These are phyloP conservation scores for Apostasia shenzhenica DNA, from an alignment of 106 monocot genomes.

Conservation along the genomic window DNA sequence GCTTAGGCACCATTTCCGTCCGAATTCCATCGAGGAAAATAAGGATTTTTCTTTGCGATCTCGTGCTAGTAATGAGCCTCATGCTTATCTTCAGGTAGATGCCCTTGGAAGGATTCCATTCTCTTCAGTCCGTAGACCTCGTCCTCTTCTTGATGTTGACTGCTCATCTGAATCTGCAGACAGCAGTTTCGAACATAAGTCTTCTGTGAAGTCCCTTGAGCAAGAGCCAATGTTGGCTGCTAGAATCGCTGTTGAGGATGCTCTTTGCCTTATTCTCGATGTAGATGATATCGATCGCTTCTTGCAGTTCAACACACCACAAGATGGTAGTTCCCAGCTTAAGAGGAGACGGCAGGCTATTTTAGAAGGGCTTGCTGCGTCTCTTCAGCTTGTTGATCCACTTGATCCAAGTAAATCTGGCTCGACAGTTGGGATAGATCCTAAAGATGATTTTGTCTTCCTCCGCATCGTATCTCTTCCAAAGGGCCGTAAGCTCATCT, in stretches of 20 bases:
- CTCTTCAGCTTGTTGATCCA: conserved; percentile 38
- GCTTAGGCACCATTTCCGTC: conserved; percentile 31
- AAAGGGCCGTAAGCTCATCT: conserved; percentile 38
- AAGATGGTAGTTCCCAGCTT: conserved; percentile 30
- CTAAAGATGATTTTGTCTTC: conserved; percentile 35
- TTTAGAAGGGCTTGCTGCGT: conserved; percentile 34
- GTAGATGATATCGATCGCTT: conserved; percentile 40
- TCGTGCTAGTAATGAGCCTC: conserved; percentile 21
- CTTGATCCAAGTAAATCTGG: conserved; percentile 26
- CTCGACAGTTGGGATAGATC: conserved; percentile 16
- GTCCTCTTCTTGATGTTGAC: conserved; percentile 39
- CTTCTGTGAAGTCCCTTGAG: conserved; percentile 28
- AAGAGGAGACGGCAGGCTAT: conserved; percentile 28
- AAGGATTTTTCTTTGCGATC: conserved; percentile 22
- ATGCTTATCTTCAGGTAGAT: conserved; percentile 42
- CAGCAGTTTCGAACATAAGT: conserved; percentile 18
- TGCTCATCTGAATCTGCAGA: conserved; percentile 10
- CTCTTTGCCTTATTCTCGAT: conserved; percentile 31
- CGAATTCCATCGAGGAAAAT: conserved; percentile 6
- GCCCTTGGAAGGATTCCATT: conserved; percentile 39
- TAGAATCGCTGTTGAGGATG: conserved; percentile 40
- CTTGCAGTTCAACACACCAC: conserved; percentile 23
- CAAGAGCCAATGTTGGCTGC: conserved; percentile 48
- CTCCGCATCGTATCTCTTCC: conserved; percentile 34
- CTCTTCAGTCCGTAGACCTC: conserved; percentile 39